These are phyloP conservation scores for Lepiota venenata DNA, from an alignment of 768 basidiomycete species.

Conservation along the genomic window DNA sequence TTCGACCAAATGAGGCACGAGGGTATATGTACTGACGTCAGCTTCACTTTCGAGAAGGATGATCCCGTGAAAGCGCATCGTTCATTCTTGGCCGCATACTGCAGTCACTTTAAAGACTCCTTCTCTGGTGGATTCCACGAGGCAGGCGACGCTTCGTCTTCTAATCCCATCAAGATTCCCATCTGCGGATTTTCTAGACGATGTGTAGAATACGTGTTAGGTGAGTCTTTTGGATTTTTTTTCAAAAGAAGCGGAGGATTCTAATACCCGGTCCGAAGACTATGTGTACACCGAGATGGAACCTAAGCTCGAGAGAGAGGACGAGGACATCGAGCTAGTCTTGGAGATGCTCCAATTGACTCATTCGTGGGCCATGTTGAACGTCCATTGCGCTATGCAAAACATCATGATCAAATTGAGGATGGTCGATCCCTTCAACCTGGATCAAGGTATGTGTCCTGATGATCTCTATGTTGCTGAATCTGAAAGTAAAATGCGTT, in stretches of 20 bases:
- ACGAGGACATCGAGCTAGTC: constrained; percentile 9
- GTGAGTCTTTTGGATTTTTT: constrained; percentile 16
- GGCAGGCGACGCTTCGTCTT: constrained; percentile 13
- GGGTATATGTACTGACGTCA: constrained; percentile 32
- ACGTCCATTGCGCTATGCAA: constrained; percentile 8
- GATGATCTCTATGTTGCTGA: background rate
- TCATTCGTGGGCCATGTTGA: constrained; percentile 6
- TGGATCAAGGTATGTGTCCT: constrained; percentile 24
- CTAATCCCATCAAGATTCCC: constrained; percentile 10
- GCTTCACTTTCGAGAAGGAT: constrained; percentile 24
- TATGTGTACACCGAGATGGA: constrained; percentile 26
- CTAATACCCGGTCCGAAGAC: constrained; percentile 19
- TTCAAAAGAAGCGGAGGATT: background rate
- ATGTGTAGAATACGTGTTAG: constrained; percentile 25
- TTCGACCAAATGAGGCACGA: constrained; percentile 33
- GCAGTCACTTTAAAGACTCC: constrained; percentile 26
- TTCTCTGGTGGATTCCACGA: constrained; percentile 26
- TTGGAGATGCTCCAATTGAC: constrained; percentile 12
- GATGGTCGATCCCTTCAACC: constrained; percentile 26
- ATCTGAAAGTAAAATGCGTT: background rate
- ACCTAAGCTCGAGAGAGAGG: background rate
- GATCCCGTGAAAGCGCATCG: constrained; percentile 32
- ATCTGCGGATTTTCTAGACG: constrained; percentile 15
- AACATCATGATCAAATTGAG: constrained; percentile 12
- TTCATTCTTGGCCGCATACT: constrained; percentile 31